Percentiles rank a stretch among this genome's conserved stretches.
Evolutionary conservation across 352 stramenopile species (phyloP).

Genomic region (Chrysophaeum taylorii): DNA sequence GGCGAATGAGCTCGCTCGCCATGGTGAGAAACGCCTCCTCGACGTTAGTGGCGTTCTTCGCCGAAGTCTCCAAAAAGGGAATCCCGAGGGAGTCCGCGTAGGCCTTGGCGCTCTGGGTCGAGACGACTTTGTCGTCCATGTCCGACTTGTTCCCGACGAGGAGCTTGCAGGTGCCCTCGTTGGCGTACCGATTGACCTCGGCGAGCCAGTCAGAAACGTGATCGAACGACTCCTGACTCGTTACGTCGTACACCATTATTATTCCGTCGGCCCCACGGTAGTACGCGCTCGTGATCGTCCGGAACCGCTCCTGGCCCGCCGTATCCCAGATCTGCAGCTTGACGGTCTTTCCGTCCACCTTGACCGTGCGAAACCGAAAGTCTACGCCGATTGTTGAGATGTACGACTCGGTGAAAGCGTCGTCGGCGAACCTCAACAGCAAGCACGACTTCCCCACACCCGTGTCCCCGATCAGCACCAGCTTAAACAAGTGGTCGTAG

Average conservation of each 20-base stretch:
- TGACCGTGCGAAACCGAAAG: conserved; percentile 89
- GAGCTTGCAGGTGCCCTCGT: conserved; percentile 87
- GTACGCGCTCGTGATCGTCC: conserved; percentile 97
- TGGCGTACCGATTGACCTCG: conserved; percentile 88
- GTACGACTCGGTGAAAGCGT: conserved; percentile 96
- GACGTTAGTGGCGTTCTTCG: conserved; percentile 94
- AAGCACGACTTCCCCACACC: conserved; percentile 97
- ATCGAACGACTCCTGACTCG: conserved; percentile 80
- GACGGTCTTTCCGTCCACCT: conserved; percentile 96
- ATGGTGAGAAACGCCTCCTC: conserved; percentile 70
- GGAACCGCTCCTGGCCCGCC: conserved; percentile 89
- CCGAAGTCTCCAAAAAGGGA: conserved; percentile 91
- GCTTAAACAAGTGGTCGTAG: conserved; percentile 87
- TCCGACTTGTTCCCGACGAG: conserved; percentile 98
- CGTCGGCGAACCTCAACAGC: conserved; percentile 90
- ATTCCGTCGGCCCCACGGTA: conserved; percentile 97
- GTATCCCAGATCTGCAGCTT: conserved; percentile 90
- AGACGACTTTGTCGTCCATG: conserved; percentile 83
- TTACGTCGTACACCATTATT: conserved; percentile 84
- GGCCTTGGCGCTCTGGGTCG: conserved; percentile 80
- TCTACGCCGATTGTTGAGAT: conserved; percentile 87
- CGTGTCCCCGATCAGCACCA: conserved; percentile 94
- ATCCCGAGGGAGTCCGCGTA: conserved; percentile 92
- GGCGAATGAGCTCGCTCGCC: conserved; percentile 54
- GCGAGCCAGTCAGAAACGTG: conserved; percentile 97